Base-by-base conservation (phyloP, 2,329 filamentous ascomycete species). In the Catunica adiposa region DNA sequence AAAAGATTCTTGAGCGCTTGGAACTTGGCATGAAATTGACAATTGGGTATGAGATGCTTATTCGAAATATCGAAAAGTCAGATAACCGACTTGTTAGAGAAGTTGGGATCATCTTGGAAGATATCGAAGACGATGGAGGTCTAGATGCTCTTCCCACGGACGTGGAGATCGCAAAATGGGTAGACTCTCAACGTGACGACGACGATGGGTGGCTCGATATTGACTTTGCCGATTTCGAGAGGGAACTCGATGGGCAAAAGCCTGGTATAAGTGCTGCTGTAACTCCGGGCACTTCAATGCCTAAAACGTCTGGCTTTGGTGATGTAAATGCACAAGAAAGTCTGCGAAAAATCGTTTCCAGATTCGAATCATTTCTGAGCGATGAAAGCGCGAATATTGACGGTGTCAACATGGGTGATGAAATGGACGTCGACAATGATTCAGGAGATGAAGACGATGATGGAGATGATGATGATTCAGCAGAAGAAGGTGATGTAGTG, bases 171-270 rank as follows among this genome's bases (percentile, higher is more conserved):
- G 67, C 68, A 25, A 62, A 65, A 1, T 97, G 92, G 90, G 72
- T 75, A 37, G 68, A 74, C 29, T 64, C 65, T 2, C 68, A 72
- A 29, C 74, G 71, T n/a, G 79, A 90, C 52, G 90, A 97, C 59
- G 80, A 89, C 62, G 92, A 97, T 62, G 76, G 78, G 22, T 98
- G 92, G 92, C 73, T 98, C 61, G 83, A 97, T 62, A 94, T 98
- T 57, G 82, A 89, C 64, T 96, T 88, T 61, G 77, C 84, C 17
- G 89, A 96, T 60, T 88, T 98, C 56, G 89, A 96, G 63, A 75
- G 77, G 26, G 89, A 96, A 65, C 70, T 98, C 1, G 73, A 77
- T 29, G 75, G 77, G 0, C 72, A 61, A n/a, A 50, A 38, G 53
- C 69, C 69, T 40, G 65, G 64, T 6, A 22, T 14, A 5, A 65